Percentiles rank a stretch among this genome's conserved stretches.
These are phyloP conservation scores for Carex pumila DNA, from an alignment of 176 grass and related monocot species.

Conservation along the genomic window DNA sequence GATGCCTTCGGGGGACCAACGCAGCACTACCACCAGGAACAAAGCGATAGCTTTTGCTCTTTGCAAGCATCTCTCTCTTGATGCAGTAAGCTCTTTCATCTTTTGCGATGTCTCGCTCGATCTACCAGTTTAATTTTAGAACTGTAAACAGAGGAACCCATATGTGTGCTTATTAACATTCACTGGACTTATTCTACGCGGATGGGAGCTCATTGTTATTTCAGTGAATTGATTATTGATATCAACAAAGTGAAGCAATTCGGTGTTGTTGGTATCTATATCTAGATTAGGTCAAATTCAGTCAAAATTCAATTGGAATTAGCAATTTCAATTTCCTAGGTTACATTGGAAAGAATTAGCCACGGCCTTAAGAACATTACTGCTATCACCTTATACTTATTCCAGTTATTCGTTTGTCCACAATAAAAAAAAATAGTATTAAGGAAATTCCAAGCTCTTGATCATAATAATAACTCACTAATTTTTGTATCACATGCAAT, in stretches of 20 bases:
- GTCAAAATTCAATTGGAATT: neutral
- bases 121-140: neutral
- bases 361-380: no score
- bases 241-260: neutral
- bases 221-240: neutral
- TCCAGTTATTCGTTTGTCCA: neutral
- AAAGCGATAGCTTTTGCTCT: constrained; percentile 52
- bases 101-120: neutral
- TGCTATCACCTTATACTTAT: neutral
- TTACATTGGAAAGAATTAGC: neutral
- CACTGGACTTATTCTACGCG: neutral
- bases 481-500: neutral
- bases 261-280: neutral
- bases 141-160: neutral
- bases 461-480: neutral
- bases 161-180: neutral
- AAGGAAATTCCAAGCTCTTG: neutral
- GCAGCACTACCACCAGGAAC: constrained; percentile 32
- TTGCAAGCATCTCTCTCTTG: constrained; percentile 48
- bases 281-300: neutral
- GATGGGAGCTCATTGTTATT: neutral
- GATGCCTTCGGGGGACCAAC: constrained; percentile 19
- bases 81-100: constrained; percentile 35
- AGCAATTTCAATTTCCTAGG: neutral
- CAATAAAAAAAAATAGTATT: neutral